Base-by-base conservation (phyloP, 352 stramenopile species). In the Phytophthora ohioensis region DNA sequence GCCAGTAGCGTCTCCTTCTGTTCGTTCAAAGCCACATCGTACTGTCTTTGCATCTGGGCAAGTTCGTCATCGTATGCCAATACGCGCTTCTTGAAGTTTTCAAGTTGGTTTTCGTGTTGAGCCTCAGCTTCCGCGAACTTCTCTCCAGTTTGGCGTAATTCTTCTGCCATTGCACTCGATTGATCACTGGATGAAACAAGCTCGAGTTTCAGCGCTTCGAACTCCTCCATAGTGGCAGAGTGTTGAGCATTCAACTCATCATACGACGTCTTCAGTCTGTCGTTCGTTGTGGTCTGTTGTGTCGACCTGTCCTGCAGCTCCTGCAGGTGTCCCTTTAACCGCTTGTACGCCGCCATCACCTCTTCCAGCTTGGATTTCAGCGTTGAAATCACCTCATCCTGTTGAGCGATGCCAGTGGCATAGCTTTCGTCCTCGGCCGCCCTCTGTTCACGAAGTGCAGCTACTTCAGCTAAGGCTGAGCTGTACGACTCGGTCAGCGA, bases 361-460 rank as follows among this genome's bases (percentile, higher is more conserved):
- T 90, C 83, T 64, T 88, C 82, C 10, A 87, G 64, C 68, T 89
- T 89, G 1, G 76, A 67, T 47, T 90, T 87, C 30, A 92, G 64
- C 52, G 77, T 88, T 3, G 47, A 47, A 31, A 91, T 81, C 43
- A 88, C 66, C 7, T 88, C 81, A 30, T 91, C 79, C 17, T 85
- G 82, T 34, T 70, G 32, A 12, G 56, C 57, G 30, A 71, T 58
- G 5, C 9, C 49, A 13, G n/a, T 43, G 31, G 51, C 47, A 41
- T 72, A 21, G 2, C 12, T 55, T 52, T 83, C 51, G 17, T 67
- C 56, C 32, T 70, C 60, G n/a, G n/a, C 13, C 12, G 27, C 38
- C 4, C 36, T 63, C 27, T 71, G 62, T 48, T 79, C 55, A 49
- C 61, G 59, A 45, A 82, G 53, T 8, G 32, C 36, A 21, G 39